phyloP scores from a whole-genome alignment of 164 flowering plant genomes.

The Macadamia integrifolia region DNA sequence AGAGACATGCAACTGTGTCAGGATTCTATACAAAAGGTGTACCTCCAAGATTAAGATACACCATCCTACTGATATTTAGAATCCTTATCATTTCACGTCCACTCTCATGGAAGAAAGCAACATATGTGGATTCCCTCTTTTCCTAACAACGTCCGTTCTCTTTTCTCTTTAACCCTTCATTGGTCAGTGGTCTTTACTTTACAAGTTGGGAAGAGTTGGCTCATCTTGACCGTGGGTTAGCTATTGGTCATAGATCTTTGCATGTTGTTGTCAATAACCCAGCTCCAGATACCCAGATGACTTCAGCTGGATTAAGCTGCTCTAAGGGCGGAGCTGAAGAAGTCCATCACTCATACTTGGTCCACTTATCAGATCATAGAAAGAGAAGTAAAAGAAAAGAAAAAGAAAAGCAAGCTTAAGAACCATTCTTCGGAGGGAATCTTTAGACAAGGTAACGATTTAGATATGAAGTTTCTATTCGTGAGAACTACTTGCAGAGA shows the following conservation, averaged over 20 bases:
- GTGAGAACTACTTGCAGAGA: slow-evolving; percentile 17
- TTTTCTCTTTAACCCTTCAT: not conserved
- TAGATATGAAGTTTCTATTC: not conserved
- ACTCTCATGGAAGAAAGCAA: slow-evolving; percentile 3
- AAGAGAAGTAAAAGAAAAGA: not conserved
- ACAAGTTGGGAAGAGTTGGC: slow-evolving; percentile 7
- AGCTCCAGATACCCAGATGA: no score
- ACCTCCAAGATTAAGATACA: slow-evolving; percentile 9
- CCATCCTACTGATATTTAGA: slow-evolving; percentile 15
- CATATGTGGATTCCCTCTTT: slow-evolving; percentile 8
- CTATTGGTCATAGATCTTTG: not conserved
- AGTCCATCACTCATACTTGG: slow-evolving; percentile 6
- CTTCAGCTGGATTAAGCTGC: no score
- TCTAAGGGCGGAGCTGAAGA: not conserved
- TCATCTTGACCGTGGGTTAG: no score
- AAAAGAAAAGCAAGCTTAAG: not conserved
- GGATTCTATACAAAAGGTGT: slow-evolving; percentile 13
- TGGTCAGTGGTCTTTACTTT: slow-evolving; percentile 11
- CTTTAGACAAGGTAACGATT: slow-evolving; percentile 9
- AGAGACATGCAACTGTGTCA: slow-evolving; percentile 10
- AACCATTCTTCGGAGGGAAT: slow-evolving; percentile 16
- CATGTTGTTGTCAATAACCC: slow-evolving; percentile 2
- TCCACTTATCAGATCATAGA: slow-evolving; percentile 5
- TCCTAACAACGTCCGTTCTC: not conserved
- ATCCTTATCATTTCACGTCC: slow-evolving; percentile 22